Base-by-base conservation (phyloP, 257 asterid species). In the Forsythia viridissima region DNA sequence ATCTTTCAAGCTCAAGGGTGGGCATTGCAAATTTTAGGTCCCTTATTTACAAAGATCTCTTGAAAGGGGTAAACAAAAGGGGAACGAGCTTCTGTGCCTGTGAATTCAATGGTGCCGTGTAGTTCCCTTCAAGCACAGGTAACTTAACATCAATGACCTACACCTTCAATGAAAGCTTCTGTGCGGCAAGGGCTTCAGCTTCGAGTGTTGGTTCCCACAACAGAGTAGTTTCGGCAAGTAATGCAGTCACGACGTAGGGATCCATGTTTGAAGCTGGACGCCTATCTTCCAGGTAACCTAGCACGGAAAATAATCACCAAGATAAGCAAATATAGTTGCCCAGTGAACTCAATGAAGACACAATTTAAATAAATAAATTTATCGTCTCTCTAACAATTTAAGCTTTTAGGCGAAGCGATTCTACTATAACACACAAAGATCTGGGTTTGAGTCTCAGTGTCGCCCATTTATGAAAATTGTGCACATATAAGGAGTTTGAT, bases 191-290 rank as follows among this genome's bases (percentile, higher is more conserved):
- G 70, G 97, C 98, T 85, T 93, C 97, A 6, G 98, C 90, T 88
- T 91, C 96, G 44, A 93, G 95, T 5, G 93, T 91, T 15, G 99
- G 98, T 86, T 91, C 92, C 99, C 99, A 95, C 75, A 95, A 84
- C 61, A 95, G 24, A 37, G 99, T 95, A 79, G 93, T 86, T 84
- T 93, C 99, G 73, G 99, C 97, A 63, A 93, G 98, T 81, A 95
- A 82, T 70, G 91, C 78, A 2, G 97, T 95, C 86, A 95, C 99
- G 0, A 93, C 80, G 12, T 95, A 95, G 18, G 99, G 99, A 74
- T 95, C 99, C 99, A 95, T 95, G 97, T 95, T 95, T 61, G 99
- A 95, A 57, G 99, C 99, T 6, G 99, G 99, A 37, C 99, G 99
- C 76, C 99, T 89, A 42, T 95, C 99, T 84, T 95, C 98, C 97